Percentiles rank a stretch among this genome's conserved stretches.
These are phyloP conservation scores for Cordyceps cicadae DNA, from an alignment of 2,329 filamentous ascomycete species.

Conservation along the genomic window DNA sequence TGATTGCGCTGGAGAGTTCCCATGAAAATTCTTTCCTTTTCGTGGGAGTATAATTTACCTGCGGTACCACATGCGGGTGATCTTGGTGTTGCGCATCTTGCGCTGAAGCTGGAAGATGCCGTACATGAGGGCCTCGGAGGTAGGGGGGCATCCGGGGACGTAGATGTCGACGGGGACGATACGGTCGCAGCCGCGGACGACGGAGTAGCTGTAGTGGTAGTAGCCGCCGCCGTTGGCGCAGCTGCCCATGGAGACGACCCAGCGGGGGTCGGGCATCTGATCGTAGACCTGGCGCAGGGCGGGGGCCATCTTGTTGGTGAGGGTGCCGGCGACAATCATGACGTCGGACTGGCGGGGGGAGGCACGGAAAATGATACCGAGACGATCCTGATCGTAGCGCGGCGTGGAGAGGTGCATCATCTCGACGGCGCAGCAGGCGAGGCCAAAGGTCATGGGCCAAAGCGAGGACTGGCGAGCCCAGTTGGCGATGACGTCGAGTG, in stretches of 20 bases:
- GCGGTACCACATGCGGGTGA: slow-evolving; percentile 50
- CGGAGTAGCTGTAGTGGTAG: slow-evolving; percentile 79
- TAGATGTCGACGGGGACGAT: slow-evolving; percentile 75
- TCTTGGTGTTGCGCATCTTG: slow-evolving; percentile 59
- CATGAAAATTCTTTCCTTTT: neutral
- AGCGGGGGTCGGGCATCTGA: slow-evolving; percentile 87
- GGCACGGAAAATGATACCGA: slow-evolving; percentile 85
- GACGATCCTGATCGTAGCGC: slow-evolving; percentile 79
- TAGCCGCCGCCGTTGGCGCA: slow-evolving; percentile 81
- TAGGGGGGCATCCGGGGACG: slow-evolving; percentile 64
- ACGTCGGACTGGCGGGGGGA: slow-evolving; percentile 83
- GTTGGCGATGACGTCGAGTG: slow-evolving; percentile 70
- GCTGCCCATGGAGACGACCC: slow-evolving; percentile 77
- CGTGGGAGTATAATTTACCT: slow-evolving; percentile 30
- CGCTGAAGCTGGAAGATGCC: slow-evolving; percentile 68
- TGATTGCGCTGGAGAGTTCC: neutral
- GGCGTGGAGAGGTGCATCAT: slow-evolving; percentile 91
- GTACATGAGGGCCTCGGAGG: slow-evolving; percentile 55
- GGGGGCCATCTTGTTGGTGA: slow-evolving; percentile 95
- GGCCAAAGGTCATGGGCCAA: slow-evolving; percentile 83
- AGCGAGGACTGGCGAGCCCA: slow-evolving; percentile 79
- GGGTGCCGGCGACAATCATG: slow-evolving; percentile 87
- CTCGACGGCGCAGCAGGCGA: slow-evolving; percentile 82
- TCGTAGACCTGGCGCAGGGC: slow-evolving; percentile 87
- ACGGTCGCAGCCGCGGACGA: slow-evolving; percentile 66